A percentile compares a stretch with the other conserved stretches of the same genome.
Conservation (phyloP, 495 filamentous ascomycete genomes). For the Aspergillus carlsbadensis region DNA sequence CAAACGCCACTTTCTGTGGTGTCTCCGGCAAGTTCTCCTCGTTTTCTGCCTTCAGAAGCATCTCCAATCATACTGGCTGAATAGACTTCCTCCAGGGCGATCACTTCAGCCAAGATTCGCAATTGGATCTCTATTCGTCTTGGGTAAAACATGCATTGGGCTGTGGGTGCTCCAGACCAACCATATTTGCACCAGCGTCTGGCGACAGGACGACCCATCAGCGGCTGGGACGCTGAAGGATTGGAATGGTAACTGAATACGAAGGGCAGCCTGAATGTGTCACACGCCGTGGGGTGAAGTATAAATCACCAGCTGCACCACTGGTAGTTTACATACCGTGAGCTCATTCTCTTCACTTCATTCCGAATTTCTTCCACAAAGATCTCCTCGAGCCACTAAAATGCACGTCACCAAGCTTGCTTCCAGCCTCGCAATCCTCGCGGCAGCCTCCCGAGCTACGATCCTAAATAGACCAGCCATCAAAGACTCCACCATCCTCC, state of each 20-base stretch:
- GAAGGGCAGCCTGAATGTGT: background rate
- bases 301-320: background rate
- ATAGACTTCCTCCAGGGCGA: background rate
- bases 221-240: background rate
- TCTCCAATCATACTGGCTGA: slow-evolving; percentile 4
- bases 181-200: slow-evolving; percentile 3
- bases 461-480: slow-evolving; percentile 3
- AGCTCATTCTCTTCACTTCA: background rate
- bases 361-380: background rate
- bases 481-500: slow-evolving; percentile 19
- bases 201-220: background rate
- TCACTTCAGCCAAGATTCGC: background rate
- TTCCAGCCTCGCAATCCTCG: background rate
- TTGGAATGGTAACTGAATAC: background rate
- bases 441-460: background rate
- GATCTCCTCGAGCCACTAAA: background rate
- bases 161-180: slow-evolving; percentile 2
- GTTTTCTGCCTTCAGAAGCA: slow-evolving; percentile 1
- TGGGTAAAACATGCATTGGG: slow-evolving; percentile 4
- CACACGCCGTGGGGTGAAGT: background rate
- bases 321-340: too few species aligned
- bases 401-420: background rate
- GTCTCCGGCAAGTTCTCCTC: background rate
- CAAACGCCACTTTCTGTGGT: background rate
- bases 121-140: slow-evolving; percentile 1